Percentiles rank a stretch among this genome's conserved stretches.
Evolutionary conservation across 2,329 filamentous ascomycete species (phyloP).

Genomic region (Scortechinia acanthostroma): DNA sequence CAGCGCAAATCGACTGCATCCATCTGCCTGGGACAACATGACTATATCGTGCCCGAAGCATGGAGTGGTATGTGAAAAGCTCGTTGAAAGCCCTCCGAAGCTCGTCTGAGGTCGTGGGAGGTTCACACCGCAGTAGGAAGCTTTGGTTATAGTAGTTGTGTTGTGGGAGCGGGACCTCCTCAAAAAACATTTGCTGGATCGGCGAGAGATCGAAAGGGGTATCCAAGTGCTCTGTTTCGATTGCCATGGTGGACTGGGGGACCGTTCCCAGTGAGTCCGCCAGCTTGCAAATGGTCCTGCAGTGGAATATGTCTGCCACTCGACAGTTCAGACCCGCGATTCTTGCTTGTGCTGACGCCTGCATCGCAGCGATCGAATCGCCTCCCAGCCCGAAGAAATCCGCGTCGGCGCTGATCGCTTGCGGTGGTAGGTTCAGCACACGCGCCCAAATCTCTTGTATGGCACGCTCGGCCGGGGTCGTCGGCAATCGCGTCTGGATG

Average conservation of each 20-base stretch:
- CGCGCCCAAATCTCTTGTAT: not conserved
- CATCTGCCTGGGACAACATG: too few relatives aligned
- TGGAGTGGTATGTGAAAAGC: not conserved
- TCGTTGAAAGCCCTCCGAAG: slow-evolving; percentile 10
- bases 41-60: too few relatives aligned
- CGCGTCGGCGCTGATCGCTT: not conserved
- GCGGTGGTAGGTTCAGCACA: not conserved
- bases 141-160: too few relatives aligned
- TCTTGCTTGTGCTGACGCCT: not conserved
- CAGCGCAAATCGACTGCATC: too few relatives aligned
- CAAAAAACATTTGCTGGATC: slow-evolving; percentile 45
- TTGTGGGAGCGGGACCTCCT: too few relatives aligned
- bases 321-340: too few relatives aligned
- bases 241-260: not conserved
- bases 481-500: not conserved
- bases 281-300: not conserved
- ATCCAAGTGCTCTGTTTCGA: not conserved
- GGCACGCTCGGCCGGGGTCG: not conserved
- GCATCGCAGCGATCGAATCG: not conserved
- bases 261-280: too few relatives aligned
- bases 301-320: too few relatives aligned
- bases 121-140: too few relatives aligned
- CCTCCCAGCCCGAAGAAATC: not conserved
- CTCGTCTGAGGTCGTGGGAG: slow-evolving; percentile 26
- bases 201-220: slow-evolving; percentile 32